Base-by-base conservation (phyloP, 129 eudicot genomes). In the Solidago caesia region DNA sequence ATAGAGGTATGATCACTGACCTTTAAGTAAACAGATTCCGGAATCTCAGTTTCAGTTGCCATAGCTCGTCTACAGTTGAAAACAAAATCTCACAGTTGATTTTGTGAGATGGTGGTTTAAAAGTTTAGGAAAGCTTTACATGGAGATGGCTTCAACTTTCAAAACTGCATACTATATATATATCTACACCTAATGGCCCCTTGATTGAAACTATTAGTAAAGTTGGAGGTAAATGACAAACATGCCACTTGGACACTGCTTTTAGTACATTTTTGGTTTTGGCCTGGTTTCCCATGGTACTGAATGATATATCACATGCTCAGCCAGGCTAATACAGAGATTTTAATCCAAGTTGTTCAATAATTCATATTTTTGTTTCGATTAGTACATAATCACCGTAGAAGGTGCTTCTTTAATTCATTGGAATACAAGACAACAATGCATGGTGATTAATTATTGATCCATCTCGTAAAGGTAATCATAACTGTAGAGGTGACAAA, bases 201-300 rank as follows among this genome's bases (percentile, higher is more conserved):
- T 79, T 79, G 78, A 79, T 73, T 79, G 41, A 65, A 29, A 77
- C 4, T 73, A 26, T 65, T 57, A 33, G 6, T 67, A 65, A 79
- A 79, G 83, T 79, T 58, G 83, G 62, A 58, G 53, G 68, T 52
- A 79, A 68, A 79, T 57, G 83, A 79, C 83, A 79, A 79, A 79
- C 66, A 65, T 79, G 83, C 83, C 83, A 79, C 83, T 72, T 73
- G 69, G 79, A 72, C 46, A 56, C 16, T 72, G 74, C 83, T 73
- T 72, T 79, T 72, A 56, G 70, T 79, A 72, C 78, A 79, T 72
- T 47, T 79, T 72, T 39, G 44, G 10, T 51, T 72, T 71, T 71
- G 77, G 82, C 60, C 80, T 59, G 55, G 72, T 75, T 44, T 67
- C 60, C 44, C 72, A 66, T 76, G 27, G 67, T 67, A 10, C 74